A percentile compares a stretch with the other conserved stretches of the same genome.
phyloP scores from a whole-genome alignment of 768 basidiomycete species.

The Boletus reticulatus region DNA sequence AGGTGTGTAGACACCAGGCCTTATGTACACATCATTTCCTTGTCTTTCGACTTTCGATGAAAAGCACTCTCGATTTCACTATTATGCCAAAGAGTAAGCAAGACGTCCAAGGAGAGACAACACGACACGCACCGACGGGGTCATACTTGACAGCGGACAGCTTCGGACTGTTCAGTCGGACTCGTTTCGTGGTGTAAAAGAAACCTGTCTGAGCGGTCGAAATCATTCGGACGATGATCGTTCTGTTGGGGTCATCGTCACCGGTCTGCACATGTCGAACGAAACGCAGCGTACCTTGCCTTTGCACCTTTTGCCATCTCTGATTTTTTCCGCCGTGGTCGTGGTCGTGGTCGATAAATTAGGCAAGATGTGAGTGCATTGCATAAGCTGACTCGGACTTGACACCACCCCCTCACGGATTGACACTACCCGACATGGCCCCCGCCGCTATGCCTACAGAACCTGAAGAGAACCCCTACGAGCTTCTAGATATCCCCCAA shows the following conservation, averaged over 20 bases:
- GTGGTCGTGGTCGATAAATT: too few relatives aligned
- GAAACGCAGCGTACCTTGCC: constrained; percentile 43
- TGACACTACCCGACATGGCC: constrained; percentile 18
- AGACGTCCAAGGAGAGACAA: not conserved
- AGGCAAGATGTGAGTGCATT: too few relatives aligned
- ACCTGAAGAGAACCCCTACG: constrained; percentile 72
- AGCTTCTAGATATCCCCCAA: constrained; percentile 56
- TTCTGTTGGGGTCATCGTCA: constrained; percentile 42
- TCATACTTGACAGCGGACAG: constrained; percentile 93
- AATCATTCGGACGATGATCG: constrained; percentile 81
- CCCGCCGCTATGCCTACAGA: constrained; percentile 35
- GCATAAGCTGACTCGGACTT: too few relatives aligned
- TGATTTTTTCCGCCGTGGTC: not conserved
- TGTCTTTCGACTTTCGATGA: constrained; percentile 77
- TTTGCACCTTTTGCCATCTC: constrained; percentile 61
- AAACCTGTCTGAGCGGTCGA: constrained; percentile 91
- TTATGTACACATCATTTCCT: constrained; percentile 47
- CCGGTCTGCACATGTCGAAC: not conserved
- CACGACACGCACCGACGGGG: constrained; percentile 60
- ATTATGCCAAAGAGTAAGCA: not conserved
- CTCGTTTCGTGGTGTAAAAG: constrained; percentile 83
- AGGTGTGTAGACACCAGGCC: too few relatives aligned
- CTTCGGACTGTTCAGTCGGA: constrained; percentile 65
- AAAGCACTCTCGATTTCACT: constrained; percentile 74
- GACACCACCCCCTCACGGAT: too few relatives aligned